Evolutionary conservation across 2,329 filamentous ascomycete genomes (phyloP), one percentile per base, ranked within the genome.

Genomic region (Neospermospora avenae): DNA sequence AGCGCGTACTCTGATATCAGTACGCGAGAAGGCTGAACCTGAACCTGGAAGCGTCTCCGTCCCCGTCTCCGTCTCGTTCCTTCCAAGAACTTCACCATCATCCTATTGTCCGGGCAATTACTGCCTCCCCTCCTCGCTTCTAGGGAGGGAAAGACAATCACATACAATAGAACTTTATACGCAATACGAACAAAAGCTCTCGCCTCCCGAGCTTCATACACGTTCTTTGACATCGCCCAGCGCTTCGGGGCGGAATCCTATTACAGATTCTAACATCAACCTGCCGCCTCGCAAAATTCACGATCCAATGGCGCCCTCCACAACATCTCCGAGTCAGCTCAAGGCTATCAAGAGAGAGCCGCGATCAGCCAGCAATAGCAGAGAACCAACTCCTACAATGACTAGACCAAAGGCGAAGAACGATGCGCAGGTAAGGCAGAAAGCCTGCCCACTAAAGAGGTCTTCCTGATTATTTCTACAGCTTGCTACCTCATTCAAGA

Each of bases 401-500:
- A 31, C 51, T 34, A 20, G 52, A 39, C 28, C 24, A 14, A 53
- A 58, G 45, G 24, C 44, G 37, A 41, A 55, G 42, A 45, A 45
- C 53, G 53, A 46, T 24, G 57, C 51, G 35, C 22, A 61, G 24
- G 55, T 58, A 54, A 67, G 53, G 51, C 35, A 6, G 57, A 66
- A 39, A 48, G 66, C 39, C 35, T 37, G 28, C 44, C 22, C 10
- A 10, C 13, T 42, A 18, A 45, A 14, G 18, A 20, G 34, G 49
- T 25, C 60, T 67, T 28, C 68, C 31, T 45, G 41, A 59, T 44
- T 49, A 18, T 48, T 28, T 54, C 11, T 20, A 49, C 42, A 73
- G 70, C 65, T 70, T 62, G 65, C 64, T n/a, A 35, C 59, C 14
- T 41, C 55, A 20, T 69, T 72, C 55, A 70, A 65, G 58, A 53